These are phyloP conservation scores for Nepenthes alata DNA, from an alignment of 179 eudicot genomes.

Conservation along the genomic window DNA sequence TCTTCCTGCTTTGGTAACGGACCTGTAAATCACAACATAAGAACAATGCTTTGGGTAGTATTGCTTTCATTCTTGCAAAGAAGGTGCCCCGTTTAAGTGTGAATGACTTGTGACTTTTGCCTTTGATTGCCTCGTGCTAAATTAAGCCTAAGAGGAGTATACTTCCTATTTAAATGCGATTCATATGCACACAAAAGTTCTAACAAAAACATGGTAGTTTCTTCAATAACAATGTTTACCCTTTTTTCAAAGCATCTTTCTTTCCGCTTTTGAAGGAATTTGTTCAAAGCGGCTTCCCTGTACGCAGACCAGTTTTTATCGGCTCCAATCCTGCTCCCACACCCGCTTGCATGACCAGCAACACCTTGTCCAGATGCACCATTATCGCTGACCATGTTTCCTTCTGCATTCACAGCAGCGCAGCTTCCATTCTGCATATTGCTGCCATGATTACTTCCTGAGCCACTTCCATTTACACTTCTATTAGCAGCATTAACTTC, in stretches of 20 bases:
- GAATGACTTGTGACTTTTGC: too few relatives aligned
- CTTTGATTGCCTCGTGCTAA: too few relatives aligned
- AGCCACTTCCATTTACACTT: slow-evolving; percentile 39
- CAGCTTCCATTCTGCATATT: slow-evolving; percentile 39
- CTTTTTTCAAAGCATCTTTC: slow-evolving; percentile 64
- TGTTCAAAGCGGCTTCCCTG: slow-evolving; percentile 52
- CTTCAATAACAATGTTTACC: slow-evolving; percentile 23
- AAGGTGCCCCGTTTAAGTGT: too few relatives aligned
- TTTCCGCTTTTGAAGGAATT: slow-evolving; percentile 56
- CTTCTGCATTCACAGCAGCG: slow-evolving; percentile 23
- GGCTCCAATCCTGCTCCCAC: slow-evolving; percentile 33
- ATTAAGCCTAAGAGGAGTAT: too few relatives aligned
- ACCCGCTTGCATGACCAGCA: slow-evolving; percentile 24
- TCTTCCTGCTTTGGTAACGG: slow-evolving; percentile 71
- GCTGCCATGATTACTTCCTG: slow-evolving; percentile 44
- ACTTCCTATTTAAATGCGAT: too few relatives aligned
- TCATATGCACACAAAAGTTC: background rate
- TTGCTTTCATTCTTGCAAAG: too few relatives aligned
- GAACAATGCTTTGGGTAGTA: too few relatives aligned
- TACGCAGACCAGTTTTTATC: slow-evolving; percentile 34
- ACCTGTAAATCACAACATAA: slow-evolving; percentile 21
- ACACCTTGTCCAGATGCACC: slow-evolving; percentile 24
- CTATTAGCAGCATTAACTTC: slow-evolving; percentile 33
- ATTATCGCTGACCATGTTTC: slow-evolving; percentile 28
- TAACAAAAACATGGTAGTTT: slow-evolving; percentile 2